phyloP scores from a whole-genome alignment of 441 rosid species.

The Aleurites moluccanus region DNA sequence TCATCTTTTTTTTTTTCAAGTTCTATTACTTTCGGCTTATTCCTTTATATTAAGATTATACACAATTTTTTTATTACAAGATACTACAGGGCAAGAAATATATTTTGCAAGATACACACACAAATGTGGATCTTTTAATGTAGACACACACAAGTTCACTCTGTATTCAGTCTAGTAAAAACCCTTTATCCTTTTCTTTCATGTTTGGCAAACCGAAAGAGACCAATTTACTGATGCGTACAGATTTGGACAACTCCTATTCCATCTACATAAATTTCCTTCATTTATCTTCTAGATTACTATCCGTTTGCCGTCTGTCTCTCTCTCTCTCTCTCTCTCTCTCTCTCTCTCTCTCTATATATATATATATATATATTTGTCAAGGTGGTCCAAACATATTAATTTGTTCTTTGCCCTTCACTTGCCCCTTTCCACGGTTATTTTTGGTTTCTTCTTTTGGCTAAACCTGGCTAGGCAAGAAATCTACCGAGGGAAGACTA shows the following conservation, averaged over 20 bases:
- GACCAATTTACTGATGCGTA: slow-evolving; percentile 23
- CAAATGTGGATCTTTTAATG: slow-evolving; percentile 8
- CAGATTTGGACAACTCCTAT: slow-evolving; percentile 35
- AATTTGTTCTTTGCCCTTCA: slow-evolving; percentile 9
- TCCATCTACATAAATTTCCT: slow-evolving; percentile 15
- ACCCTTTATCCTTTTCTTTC: slow-evolving; percentile 60
- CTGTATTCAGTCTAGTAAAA: slow-evolving; percentile 10
- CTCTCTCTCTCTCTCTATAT: neutral
- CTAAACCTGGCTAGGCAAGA: neutral
- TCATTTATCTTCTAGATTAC: slow-evolving; percentile 12
- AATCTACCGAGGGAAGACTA: neutral
- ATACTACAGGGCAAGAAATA: neutral
- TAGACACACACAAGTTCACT: slow-evolving; percentile 25
- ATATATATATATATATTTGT: slow-evolving; percentile 9
- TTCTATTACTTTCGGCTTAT: slow-evolving; percentile 28
- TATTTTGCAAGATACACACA: neutral
- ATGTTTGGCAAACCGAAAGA: slow-evolving; percentile 56
- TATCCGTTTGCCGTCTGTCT: no score
- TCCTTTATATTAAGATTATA: neutral
- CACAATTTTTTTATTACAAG: neutral
- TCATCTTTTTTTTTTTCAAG: neutral
- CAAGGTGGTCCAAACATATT: slow-evolving; percentile 23
- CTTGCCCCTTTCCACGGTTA: slow-evolving; percentile 27
- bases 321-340: slow-evolving; percentile 11
- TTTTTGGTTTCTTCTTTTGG: neutral